Evolutionary conservation across 2,329 filamentous ascomycete species (phyloP).

Genomic region (Periconia sp.): DNA sequence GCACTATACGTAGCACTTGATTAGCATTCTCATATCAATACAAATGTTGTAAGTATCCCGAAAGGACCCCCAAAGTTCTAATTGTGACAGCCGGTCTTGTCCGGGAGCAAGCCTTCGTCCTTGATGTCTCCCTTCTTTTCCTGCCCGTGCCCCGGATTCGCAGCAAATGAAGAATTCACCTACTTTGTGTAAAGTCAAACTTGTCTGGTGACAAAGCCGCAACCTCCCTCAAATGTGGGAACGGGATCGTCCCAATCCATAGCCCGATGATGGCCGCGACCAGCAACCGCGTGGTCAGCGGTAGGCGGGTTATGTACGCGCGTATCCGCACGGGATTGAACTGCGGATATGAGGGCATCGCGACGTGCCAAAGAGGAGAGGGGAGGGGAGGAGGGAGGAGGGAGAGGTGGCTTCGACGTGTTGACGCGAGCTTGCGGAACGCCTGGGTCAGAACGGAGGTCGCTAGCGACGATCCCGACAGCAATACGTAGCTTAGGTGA

Average conservation of each 20-base stretch:
- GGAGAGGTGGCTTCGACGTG: conserved; percentile 12
- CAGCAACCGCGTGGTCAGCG: conserved; percentile 80
- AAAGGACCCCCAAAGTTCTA: neutral
- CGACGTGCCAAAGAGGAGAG: conserved; percentile 18
- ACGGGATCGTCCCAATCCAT: conserved; percentile 73
- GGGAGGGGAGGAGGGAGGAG: conserved; percentile 1
- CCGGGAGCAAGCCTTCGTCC: too few species aligned
- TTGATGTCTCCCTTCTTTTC: too few species aligned
- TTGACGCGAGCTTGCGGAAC: conserved; percentile 2
- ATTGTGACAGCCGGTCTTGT: neutral
- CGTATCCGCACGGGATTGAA: conserved; percentile 77
- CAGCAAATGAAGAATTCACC: conserved; percentile 40
- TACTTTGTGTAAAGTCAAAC: conserved; percentile 74
- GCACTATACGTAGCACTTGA: conserved; percentile 63
- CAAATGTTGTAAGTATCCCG: conserved; percentile 4
- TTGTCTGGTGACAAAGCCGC: conserved; percentile 79
- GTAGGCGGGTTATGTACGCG: conserved; percentile 83
- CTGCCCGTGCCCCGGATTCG: neutral
- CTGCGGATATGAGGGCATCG: conserved; percentile 56
- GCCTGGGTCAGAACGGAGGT: conserved; percentile 9
- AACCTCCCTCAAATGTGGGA: conserved; percentile 77
- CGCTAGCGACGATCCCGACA: conserved; percentile 14
- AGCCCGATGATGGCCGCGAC: conserved; percentile 70
- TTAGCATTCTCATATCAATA: too few species aligned
- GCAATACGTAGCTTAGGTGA: neutral